Evolutionary conservation across 106 monocot species (phyloP).

Genomic region (Dendrobium catenatum): DNA sequence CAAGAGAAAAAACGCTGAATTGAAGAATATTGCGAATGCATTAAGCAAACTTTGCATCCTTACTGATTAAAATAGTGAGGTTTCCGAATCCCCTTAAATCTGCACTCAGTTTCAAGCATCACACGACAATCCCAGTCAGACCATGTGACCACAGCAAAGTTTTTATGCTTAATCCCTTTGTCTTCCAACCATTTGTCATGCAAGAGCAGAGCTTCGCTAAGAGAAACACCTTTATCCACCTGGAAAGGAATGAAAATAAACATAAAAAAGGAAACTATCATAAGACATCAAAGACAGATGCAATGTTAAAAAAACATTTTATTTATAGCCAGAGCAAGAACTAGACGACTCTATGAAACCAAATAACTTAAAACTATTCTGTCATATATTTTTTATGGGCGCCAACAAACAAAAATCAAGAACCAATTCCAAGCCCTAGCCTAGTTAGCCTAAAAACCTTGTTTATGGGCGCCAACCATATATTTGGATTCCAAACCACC

Average conservation of each 20-base stretch:
- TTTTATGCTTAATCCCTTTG: conserved; percentile 82
- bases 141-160: conserved; percentile 96
- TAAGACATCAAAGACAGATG: background rate
- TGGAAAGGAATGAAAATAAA: conserved; percentile 14
- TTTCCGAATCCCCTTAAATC: conserved; percentile 82
- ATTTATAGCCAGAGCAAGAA: background rate
- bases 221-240: conserved; percentile 89
- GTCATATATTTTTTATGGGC: too few species aligned
- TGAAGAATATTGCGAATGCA: background rate
- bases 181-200: conserved; percentile 97
- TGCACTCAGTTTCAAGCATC: conserved; percentile 95
- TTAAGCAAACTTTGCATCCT: background rate
- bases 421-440: too few species aligned
- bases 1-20: background rate
- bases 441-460: too few species aligned
- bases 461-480: too few species aligned
- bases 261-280: background rate
- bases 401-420: too few species aligned
- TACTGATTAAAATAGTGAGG: conserved; percentile 92
- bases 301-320: background rate
- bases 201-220: conserved; percentile 84
- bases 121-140: conserved; percentile 84
- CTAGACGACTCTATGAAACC: background rate
- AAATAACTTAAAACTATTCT: background rate
- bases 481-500: too few species aligned